Evolutionary conservation across 2,329 filamentous ascomycete genomes (phyloP).

Genomic region (Plenodomus biglobosus): DNA sequence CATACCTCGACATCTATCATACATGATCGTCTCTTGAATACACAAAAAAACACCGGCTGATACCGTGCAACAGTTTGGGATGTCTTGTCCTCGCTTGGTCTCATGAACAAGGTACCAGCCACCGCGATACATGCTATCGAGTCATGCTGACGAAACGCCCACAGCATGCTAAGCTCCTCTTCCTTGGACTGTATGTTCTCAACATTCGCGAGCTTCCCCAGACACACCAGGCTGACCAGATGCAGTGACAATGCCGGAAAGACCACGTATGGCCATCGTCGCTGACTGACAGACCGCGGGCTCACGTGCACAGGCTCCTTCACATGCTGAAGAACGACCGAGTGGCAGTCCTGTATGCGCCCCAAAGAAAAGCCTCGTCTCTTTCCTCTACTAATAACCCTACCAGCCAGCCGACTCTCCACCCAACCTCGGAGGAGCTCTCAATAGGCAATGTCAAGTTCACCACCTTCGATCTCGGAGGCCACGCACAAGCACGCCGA

Average conservation of each 20-base stretch:
- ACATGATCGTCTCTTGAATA: neutral
- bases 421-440: conserved; percentile 66
- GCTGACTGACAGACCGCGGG: conserved; percentile 1
- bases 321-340: conserved; percentile 93
- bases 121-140: neutral
- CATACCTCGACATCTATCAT: conserved; percentile 4
- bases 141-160: conserved; percentile 8
- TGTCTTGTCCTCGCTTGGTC: conserved; percentile 79
- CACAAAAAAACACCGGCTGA: conserved; percentile 4
- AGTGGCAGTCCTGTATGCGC: conserved; percentile 78
- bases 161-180: conserved; percentile 65
- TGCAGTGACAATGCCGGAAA: conserved; percentile 91
- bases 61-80: conserved; percentile 68
- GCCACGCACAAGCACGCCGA: conserved; percentile 45
- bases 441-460: conserved; percentile 67
- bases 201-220: neutral
- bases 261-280: conserved; percentile 64
- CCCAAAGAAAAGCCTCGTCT: neutral
- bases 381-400: conserved; percentile 6
- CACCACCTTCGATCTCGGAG: conserved; percentile 77
- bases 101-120: conserved; percentile 71
- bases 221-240: conserved; percentile 54
- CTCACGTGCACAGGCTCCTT: conserved; percentile 55
- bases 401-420: conserved; percentile 32
- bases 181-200: conserved; percentile 67